Conservation (phyloP, 805 yeast genomes). For the Saccharomycopsis malanga region DNA sequence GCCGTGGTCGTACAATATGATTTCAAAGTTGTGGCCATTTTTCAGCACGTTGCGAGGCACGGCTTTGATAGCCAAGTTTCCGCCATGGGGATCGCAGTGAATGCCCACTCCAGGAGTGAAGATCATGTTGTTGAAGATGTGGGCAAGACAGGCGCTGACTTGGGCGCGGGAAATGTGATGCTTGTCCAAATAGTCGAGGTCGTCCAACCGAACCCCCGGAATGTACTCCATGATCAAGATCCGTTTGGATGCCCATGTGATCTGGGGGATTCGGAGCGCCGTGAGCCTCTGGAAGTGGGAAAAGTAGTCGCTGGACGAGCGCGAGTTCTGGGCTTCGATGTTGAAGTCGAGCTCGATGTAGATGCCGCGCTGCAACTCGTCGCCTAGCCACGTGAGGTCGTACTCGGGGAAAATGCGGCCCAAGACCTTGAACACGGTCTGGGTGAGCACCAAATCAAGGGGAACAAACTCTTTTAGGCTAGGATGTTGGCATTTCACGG, state of each 20-base stretch:
- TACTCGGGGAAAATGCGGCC: conserved; percentile 84
- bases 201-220: conserved; percentile 77
- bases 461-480: conserved; percentile 83
- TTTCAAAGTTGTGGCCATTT: conserved; percentile 74
- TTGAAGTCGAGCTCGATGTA: conserved; percentile 86
- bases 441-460: conserved; percentile 73
- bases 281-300: conserved; percentile 48
- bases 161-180: conserved; percentile 66
- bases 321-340: conserved; percentile 79
- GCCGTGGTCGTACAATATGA: conserved; percentile 91
- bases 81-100: conserved; percentile 99
- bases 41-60: conserved; percentile 25
- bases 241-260: conserved; percentile 58
- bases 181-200: conserved; percentile 52
- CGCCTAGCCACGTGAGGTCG: conserved; percentile 92
- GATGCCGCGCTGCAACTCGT: conserved; percentile 80
- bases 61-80: conserved; percentile 78
- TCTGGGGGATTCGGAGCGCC: conserved; percentile 72
- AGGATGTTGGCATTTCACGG: conserved; percentile 94
- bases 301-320: conserved; percentile 63
- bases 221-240: conserved; percentile 84
- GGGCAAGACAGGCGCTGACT: conserved; percentile 80
- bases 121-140: conserved; percentile 90
- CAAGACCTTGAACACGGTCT: conserved; percentile 65
- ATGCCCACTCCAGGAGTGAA: conserved; percentile 87